phyloP scores from a whole-genome alignment of 169 alveolate species.

The Theileria orientalis region DNA sequence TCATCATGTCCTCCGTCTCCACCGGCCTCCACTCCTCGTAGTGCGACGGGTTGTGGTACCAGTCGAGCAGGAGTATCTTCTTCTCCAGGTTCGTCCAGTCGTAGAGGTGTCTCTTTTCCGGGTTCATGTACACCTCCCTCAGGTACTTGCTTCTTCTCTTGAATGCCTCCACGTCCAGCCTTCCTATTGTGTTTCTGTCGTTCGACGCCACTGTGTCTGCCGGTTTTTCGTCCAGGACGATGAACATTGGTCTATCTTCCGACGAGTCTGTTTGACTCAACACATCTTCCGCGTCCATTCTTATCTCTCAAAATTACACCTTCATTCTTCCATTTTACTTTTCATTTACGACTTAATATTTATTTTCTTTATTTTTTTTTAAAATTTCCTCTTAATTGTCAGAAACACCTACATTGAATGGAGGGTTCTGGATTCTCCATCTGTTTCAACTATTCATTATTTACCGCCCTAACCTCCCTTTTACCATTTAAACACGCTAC shows the following conservation, averaged over 20 bases:
- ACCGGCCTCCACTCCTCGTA: conserved; percentile 54
- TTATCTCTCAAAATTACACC: background rate
- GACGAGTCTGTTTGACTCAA: conserved; percentile 8
- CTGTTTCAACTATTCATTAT: background rate
- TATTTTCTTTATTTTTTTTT: background rate
- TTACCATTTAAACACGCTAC: too few relatives aligned
- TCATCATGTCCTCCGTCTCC: conserved; percentile 61
- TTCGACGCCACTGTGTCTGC: background rate
- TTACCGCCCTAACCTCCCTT: background rate
- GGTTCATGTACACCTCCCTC: conserved; percentile 54
- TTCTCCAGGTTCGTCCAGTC: conserved; percentile 61
- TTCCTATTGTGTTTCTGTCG: conserved; percentile 1
- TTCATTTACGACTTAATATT: too few relatives aligned
- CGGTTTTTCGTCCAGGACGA: conserved; percentile 14
- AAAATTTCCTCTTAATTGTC: background rate
- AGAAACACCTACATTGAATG: too few relatives aligned
- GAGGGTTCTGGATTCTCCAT: background rate
- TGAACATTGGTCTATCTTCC: background rate
- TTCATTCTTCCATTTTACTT: background rate
- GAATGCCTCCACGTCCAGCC: conserved; percentile 57
- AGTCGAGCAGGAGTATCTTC: conserved; percentile 60
- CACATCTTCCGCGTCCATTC: background rate
- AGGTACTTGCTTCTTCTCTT: conserved; percentile 47
- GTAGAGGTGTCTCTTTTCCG: conserved; percentile 44
- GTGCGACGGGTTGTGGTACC: conserved; percentile 54